Evolutionary conservation across 305 asterid genomes (phyloP).

Genomic region (Coffea humblotiana): DNA sequence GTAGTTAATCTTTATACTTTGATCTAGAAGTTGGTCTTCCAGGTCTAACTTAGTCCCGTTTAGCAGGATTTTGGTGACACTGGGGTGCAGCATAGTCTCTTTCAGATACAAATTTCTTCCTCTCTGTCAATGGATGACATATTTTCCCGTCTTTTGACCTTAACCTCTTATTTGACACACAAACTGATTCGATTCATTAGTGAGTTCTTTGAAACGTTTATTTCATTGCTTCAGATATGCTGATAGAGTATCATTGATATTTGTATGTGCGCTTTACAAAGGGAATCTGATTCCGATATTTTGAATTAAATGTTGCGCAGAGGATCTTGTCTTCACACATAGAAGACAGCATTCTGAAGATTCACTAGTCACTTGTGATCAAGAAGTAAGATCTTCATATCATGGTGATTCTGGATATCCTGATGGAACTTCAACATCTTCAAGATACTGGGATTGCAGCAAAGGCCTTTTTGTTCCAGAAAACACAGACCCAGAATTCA

Average conservation of each 20-base stretch:
- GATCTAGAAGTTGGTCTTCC: not conserved
- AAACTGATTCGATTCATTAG: conserved; percentile 61
- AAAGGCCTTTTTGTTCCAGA: conserved; percentile 33
- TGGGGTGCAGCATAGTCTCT: conserved; percentile 1
- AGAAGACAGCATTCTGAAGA: conserved; percentile 44
- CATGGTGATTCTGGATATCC: conserved; percentile 24
- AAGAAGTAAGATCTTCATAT: conserved; percentile 26
- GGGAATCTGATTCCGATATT: not conserved
- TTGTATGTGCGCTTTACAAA: conserved; percentile 15
- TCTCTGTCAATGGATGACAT: conserved; percentile 56
- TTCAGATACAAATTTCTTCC: conserved; percentile 31
- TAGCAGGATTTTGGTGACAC: conserved; percentile 12
- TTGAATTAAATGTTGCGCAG: conserved; percentile 40
- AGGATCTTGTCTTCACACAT: conserved; percentile 58
- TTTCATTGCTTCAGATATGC: not conserved
- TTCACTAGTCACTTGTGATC: conserved; percentile 38
- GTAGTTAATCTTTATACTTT: not conserved
- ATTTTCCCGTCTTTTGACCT: conserved; percentile 60
- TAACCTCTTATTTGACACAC: conserved; percentile 54
- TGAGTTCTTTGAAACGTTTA: conserved; percentile 29
- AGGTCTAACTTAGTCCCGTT: conserved; percentile 11
- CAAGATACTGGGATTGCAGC: conserved; percentile 34
- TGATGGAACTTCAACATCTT: conserved; percentile 42
- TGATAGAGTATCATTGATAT: not conserved
- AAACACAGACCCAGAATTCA: conserved; percentile 32